Evolutionary conservation across 2,329 filamentous ascomycete species (phyloP), one percentile per base, ranked within the genome.

Genomic region (Venturia carpophila): DNA sequence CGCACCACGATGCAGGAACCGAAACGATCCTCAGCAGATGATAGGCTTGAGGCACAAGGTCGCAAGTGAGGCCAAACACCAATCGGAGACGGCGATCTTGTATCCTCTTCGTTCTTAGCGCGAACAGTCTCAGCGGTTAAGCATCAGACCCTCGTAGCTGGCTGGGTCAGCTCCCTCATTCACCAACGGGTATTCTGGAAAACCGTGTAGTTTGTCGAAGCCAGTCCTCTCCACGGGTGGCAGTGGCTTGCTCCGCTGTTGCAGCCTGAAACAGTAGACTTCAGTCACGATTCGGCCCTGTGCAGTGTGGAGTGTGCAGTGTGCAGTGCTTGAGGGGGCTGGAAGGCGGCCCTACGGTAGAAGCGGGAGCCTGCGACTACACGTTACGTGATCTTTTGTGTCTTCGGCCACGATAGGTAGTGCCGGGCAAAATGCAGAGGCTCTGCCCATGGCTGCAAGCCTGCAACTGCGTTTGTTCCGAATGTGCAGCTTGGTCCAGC

Each of bases 381-480:
- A 56, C 27, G 27, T 56, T 56, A 56, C 49, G 49, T 19, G 49
- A 56, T 37, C 49, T 19, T 56, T 56, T 24, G 24, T 56, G 49
- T 56, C 49, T 56, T 56, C 49, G 47, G 7, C 47, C 21, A 52
- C 47, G 30, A 47, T 47, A n/a, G 45, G 49, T 30, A 56, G 49
- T 24, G 49, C 27, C 49, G 9, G 49, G 24, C 49, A 58, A 13
- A 30, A 4, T 58, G 52, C 52, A 58, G 52, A 58, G 30, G 3
- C 2, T 47, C 21, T 47, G 45, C 30, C 3, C 45, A n/a, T n/a
- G n/a, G n/a, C n/a, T n/a, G 45, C 45, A 34, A 34, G 24, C 27
- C 52, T 58, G 52, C 52, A 37, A 58, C 52, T 58, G 52, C n/a
- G 27, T n/a, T 30, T 58, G 52, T 58, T 58, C 52, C 52, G 30